Evolutionary conservation across 2,329 filamentous ascomycete genomes (phyloP).

Genomic region (Plenodomus tracheiphilus): DNA sequence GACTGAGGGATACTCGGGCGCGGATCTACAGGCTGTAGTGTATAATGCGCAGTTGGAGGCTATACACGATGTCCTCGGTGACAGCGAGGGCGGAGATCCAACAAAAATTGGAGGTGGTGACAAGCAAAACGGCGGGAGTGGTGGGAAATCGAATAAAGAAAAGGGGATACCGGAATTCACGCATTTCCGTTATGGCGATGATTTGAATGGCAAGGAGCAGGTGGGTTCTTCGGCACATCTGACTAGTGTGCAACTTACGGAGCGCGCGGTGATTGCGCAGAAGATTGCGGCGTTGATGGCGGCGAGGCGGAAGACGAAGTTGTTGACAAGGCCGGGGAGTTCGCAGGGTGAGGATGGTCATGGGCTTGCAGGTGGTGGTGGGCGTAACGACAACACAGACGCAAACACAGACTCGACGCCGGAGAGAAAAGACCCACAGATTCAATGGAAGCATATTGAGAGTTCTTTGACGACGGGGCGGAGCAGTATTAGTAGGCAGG

Average conservation of each 20-base stretch:
- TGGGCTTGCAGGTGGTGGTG: too few species aligned
- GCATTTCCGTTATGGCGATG: conserved; percentile 79
- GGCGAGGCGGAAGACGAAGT: conserved; percentile 65
- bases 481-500: conserved; percentile 78
- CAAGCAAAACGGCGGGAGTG: conserved; percentile 24
- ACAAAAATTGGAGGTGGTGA: conserved; percentile 33
- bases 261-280: conserved; percentile 76
- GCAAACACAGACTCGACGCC: conserved; percentile 44
- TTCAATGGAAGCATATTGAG: conserved; percentile 81
- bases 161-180: conserved; percentile 40
- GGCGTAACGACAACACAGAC: too few species aligned
- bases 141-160: conserved; percentile 22
- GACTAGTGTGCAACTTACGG: conserved; percentile 60
- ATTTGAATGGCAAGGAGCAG: too few species aligned
- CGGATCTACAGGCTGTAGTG: conserved; percentile 90
- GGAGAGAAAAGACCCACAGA: conserved; percentile 70
- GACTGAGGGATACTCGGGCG: conserved; percentile 90
- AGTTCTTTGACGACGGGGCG: conserved; percentile 76
- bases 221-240: conserved; percentile 38
- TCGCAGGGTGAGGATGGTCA: background rate
- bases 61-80: conserved; percentile 86
- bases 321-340: conserved; percentile 37
- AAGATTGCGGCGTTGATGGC: conserved; percentile 81
- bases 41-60: conserved; percentile 97
- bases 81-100: conserved; percentile 47